phyloP scores from a whole-genome alignment of 2,329 filamentous ascomycete genomes.

The Sarocladiaceae sp. region DNA sequence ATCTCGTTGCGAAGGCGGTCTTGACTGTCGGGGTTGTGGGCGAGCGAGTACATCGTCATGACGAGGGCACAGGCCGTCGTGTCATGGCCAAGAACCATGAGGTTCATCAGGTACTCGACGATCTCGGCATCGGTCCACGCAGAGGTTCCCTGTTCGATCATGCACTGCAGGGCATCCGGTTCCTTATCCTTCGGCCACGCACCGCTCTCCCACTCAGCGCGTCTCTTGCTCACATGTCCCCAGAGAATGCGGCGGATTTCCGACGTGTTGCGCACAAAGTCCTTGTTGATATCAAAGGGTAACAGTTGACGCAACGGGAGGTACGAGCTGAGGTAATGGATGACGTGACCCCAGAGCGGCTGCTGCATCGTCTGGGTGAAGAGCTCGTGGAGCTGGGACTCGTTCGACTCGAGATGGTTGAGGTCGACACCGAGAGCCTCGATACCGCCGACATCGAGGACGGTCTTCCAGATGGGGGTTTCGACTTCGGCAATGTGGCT shows the following conservation, averaged over 20 bases:
- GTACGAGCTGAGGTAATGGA: constrained; percentile 27
- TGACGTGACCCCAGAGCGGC: constrained; percentile 17
- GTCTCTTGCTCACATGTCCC: constrained; percentile 12
- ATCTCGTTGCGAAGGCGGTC: constrained; percentile 32
- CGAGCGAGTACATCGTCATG: constrained; percentile 35
- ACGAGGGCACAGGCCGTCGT: constrained; percentile 36
- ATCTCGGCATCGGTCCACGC: constrained; percentile 21
- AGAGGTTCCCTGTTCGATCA: constrained; percentile 24
- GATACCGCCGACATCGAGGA: constrained; percentile 28
- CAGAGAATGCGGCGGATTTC: constrained; percentile 24
- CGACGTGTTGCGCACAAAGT: constrained; percentile 25
- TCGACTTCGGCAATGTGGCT: constrained; percentile 15
- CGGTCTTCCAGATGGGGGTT: constrained; percentile 23
- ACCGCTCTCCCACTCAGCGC: constrained; percentile 6
- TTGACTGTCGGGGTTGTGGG: constrained; percentile 28
- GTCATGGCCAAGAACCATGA: constrained; percentile 38
- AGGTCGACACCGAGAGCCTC: constrained; percentile 28
- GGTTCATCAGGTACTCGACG: constrained; percentile 29
- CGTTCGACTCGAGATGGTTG: constrained; percentile 22
- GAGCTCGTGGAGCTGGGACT: constrained; percentile 18
- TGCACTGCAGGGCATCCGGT: constrained; percentile 24
- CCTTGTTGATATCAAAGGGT: constrained; percentile 28
- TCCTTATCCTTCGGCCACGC: constrained; percentile 5
- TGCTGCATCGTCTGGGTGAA: constrained; percentile 21
- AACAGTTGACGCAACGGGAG: constrained; percentile 28